Percentiles rank a stretch among this genome's conserved stretches.
Evolutionary conservation across 768 basidiomycete species (phyloP).

Genomic region (Amanita jacksonii): DNA sequence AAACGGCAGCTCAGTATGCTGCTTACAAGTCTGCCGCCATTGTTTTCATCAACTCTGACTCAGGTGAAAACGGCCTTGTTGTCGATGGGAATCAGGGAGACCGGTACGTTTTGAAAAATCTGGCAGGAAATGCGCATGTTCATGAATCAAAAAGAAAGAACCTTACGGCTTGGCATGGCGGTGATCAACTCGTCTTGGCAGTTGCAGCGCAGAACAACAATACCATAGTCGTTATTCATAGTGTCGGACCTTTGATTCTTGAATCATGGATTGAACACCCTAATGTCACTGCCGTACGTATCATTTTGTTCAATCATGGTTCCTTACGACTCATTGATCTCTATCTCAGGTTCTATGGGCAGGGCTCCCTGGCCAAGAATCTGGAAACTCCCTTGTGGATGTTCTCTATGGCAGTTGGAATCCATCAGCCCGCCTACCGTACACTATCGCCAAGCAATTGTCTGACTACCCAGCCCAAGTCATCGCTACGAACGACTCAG

Average conservation of each 20-base stretch:
- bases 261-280: slow-evolving; percentile 66
- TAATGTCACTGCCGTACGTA: slow-evolving; percentile 57
- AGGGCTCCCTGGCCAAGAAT: slow-evolving; percentile 58
- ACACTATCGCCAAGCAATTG: slow-evolving; percentile 57
- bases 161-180: slow-evolving; percentile 65
- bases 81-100: slow-evolving; percentile 77
- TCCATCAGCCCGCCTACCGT: slow-evolving; percentile 61
- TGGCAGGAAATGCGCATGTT: not conserved
- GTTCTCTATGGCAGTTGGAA: slow-evolving; percentile 63
- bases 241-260: slow-evolving; percentile 48
- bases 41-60: slow-evolving; percentile 77
- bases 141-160: slow-evolving; percentile 34
- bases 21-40: slow-evolving; percentile 52
- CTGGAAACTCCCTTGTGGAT: slow-evolving; percentile 62
- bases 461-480: slow-evolving; percentile 52
- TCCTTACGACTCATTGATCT: slow-evolving; percentile 6
- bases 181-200: slow-evolving; percentile 59
- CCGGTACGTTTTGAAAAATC: slow-evolving; percentile 27
- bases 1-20: slow-evolving; percentile 36
- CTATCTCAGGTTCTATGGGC: slow-evolving; percentile 48
- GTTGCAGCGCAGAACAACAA: slow-evolving; percentile 62
- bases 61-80: slow-evolving; percentile 76
- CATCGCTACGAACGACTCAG: slow-evolving; percentile 24
- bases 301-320: slow-evolving; percentile 13
- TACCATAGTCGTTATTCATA: slow-evolving; percentile 63